Base-by-base conservation (phyloP, 805 yeast species). In the Cyberlindnera meyerae region DNA sequence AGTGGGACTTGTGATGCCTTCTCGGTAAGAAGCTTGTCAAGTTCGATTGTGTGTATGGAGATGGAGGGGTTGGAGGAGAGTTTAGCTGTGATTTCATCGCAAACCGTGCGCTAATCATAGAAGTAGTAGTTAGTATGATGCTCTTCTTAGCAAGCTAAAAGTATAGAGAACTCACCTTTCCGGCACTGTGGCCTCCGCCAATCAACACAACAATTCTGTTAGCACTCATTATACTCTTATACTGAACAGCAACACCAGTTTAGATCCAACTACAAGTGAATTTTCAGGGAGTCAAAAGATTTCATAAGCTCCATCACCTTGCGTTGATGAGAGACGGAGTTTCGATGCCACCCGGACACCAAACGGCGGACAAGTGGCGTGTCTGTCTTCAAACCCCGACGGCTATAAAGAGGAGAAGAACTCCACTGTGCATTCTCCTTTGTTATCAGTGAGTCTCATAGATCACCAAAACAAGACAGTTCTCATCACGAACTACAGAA, bases 131-230 rank as follows among this genome's bases (percentile, higher is more conserved):
- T 29, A 29, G 15, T 30, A 13, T 18, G 11, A 8, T 27, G 18
- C 11, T 11, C 18, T 27, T 24, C n/a, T 9, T 9, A 12, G 6
- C 7, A 6, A 11, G 6, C 27, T 12, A 14, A 24, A 14, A 21
- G 14, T 24, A n/a, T n/a, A n/a, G 2, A 42, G 32, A 29, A 27
- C 37, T 25, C 29, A 42, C 27, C 31, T 71, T 77, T 0, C 84
- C 84, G 3, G 80, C 61, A 16, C 77, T 75, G 44, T 73, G 79
- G 6, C 83, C 84, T 7, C 84, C 84, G 5, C 74, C 83, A 8
- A 78, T 61, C 11, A 77, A 62, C 4, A 76, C 68, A 6, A 77
- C 43, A 24, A 61, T 35, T 24, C 11, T 11, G 27, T 12, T 12
- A 6, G 7, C 14, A 13, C n/a, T n/a, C n/a, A n/a, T n/a, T n/a